phyloP scores from a whole-genome alignment of 2,329 filamentous ascomycete species.

The Annulohypoxylon truncatum region DNA sequence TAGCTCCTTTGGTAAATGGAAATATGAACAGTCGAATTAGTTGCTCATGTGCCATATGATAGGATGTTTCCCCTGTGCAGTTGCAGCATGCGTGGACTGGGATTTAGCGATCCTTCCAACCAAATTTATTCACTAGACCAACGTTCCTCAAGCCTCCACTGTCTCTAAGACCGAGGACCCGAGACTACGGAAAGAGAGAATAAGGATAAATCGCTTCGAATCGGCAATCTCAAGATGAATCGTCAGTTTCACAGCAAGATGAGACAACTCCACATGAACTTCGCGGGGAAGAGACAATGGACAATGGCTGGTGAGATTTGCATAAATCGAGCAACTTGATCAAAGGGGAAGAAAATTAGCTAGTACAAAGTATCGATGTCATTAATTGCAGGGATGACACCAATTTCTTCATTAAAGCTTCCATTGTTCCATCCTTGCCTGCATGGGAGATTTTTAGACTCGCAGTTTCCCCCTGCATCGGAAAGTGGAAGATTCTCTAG shows the following conservation, averaged over 20 bases:
- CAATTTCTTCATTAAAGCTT: conserved; percentile 25
- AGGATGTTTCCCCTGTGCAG: neutral
- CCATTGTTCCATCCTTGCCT: conserved; percentile 20
- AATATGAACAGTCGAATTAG: neutral
- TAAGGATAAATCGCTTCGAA: neutral
- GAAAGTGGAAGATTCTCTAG: conserved; percentile 15
- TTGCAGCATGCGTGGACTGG: conserved; percentile 24
- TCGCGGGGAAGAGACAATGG: conserved; percentile 20
- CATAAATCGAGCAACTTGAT: conserved; percentile 21
- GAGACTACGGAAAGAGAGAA: neutral
- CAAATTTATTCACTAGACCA: conserved; percentile 6
- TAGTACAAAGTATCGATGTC: neutral
- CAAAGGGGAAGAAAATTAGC: conserved; percentile 13
- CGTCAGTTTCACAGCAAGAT: neutral
- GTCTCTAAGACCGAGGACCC: neutral
- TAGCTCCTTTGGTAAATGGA: neutral
- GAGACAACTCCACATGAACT: conserved; percentile 17
- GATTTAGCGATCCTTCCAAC: conserved; percentile 28
- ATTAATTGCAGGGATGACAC: conserved; percentile 18
- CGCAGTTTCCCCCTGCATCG: conserved; percentile 28
- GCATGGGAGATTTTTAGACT: conserved; percentile 26
- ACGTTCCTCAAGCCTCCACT: neutral
- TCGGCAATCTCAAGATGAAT: neutral
- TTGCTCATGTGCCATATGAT: neutral
- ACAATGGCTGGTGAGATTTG: neutral